Percentiles rank a stretch among this genome's conserved stretches.
phyloP scores from a whole-genome alignment of 2,329 filamentous ascomycete species.

The Trichoderma guizhouense region DNA sequence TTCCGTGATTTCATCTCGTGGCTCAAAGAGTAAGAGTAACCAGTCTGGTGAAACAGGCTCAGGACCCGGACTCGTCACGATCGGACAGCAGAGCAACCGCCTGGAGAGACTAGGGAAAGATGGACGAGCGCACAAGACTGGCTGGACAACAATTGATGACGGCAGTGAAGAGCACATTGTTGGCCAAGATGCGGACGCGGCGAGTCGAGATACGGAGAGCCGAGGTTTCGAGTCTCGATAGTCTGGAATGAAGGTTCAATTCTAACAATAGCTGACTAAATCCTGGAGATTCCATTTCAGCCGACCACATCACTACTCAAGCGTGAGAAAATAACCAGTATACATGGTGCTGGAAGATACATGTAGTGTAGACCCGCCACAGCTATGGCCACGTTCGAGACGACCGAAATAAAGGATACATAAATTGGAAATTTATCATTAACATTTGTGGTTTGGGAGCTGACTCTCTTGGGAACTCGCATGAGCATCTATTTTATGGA shows the following conservation, averaged over 20 bases:
- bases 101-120: slow-evolving; percentile 21
- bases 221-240: background rate
- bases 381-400: background rate
- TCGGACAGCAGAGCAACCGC: slow-evolving; percentile 21
- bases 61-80: slow-evolving; percentile 20
- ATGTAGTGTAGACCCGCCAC: background rate
- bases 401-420: background rate
- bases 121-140: slow-evolving; percentile 17
- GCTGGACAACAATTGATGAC: slow-evolving; percentile 25
- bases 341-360: rapidly evolving
- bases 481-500: background rate
- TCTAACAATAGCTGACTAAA: background rate
- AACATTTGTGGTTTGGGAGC: background rate
- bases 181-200: background rate
- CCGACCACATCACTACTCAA: background rate
- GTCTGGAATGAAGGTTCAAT: background rate
- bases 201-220: background rate
- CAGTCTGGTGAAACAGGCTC: background rate
- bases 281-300: background rate
- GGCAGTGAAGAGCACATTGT: slow-evolving; percentile 23
- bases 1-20: slow-evolving; percentile 9
- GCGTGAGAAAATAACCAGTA: background rate
- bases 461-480: background rate
- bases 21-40: background rate
- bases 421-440: background rate